phyloP scores from a whole-genome alignment of 2,329 filamentous ascomycete genomes.

The Penicillium sclerotigenum region DNA sequence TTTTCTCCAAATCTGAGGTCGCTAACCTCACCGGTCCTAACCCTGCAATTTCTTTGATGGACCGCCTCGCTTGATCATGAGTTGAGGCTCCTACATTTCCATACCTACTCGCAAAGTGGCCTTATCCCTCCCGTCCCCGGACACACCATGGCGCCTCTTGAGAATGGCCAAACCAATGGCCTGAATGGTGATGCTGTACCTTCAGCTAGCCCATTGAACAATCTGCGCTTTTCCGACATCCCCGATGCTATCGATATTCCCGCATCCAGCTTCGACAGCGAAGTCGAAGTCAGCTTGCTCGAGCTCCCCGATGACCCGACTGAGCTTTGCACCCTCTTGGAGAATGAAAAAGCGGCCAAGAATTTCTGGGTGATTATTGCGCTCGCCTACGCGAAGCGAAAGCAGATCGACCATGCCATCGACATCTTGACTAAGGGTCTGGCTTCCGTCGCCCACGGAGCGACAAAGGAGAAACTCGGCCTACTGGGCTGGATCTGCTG shows the following conservation, averaged over 20 bases:
- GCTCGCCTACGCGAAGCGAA: conserved; percentile 92
- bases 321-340: conserved; percentile 89
- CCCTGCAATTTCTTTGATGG: conserved; percentile 12
- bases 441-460: conserved; percentile 65
- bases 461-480: conserved; percentile 77
- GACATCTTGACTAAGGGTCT: conserved; percentile 70
- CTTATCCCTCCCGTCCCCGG: conserved; percentile 13
- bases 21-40: conserved; percentile 8
- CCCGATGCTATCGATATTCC: conserved; percentile 63
- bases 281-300: conserved; percentile 89
- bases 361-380: conserved; percentile 98
- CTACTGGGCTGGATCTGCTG: conserved; percentile 83
- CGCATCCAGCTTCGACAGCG: conserved; percentile 58
- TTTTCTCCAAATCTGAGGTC: conserved; percentile 11
- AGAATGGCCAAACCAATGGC: conserved; percentile 54
- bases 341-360: conserved; percentile 87
- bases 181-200: conserved; percentile 44
- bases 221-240: conserved; percentile 58
- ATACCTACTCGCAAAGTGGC: conserved; percentile 10
- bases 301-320: conserved; percentile 90
- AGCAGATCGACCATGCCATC: conserved; percentile 80
- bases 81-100: conserved; percentile 23
- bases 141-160: conserved; percentile 50
- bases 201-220: conserved; percentile 32
- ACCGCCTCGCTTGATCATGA: conserved; percentile 28